A percentile compares a stretch with the other conserved stretches of the same genome.
These are phyloP conservation scores for Cutaneotrichosporon cyanovorans DNA, from an alignment of 1,284 basidiomycete species.

Conservation along the genomic window DNA sequence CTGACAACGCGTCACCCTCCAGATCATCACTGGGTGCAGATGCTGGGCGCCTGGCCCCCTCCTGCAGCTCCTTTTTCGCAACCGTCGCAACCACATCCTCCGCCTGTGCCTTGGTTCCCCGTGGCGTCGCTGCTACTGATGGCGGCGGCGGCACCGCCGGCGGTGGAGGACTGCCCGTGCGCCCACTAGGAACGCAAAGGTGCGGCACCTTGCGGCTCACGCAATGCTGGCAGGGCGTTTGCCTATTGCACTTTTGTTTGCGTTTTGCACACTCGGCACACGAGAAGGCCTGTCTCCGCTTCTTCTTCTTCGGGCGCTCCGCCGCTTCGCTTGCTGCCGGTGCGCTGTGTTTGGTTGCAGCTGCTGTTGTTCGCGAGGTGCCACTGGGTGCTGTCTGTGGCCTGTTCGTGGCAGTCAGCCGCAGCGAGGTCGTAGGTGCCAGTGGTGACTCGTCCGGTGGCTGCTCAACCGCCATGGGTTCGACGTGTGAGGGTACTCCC, in stretches of 20 bases:
- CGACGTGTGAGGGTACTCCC: too few species aligned
- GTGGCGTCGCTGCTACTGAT: not conserved
- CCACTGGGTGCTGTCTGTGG: not conserved
- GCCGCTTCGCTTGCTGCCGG: slow-evolving; percentile 9
- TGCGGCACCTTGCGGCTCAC: slow-evolving; percentile 35
- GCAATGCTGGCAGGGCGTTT: slow-evolving; percentile 43
- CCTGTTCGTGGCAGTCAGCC: not conserved
- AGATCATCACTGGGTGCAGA: too few species aligned
- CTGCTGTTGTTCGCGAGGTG: not conserved
- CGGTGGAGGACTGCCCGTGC: not conserved
- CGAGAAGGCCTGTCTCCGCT: slow-evolving; percentile 34
- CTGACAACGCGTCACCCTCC: not conserved
- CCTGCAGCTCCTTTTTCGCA: not conserved
- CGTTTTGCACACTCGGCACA: slow-evolving; percentile 42
- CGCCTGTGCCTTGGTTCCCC: slow-evolving; percentile 5
- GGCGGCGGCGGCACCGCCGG: too few species aligned
- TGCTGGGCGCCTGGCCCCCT: too few species aligned
- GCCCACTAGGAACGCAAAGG: slow-evolving; percentile 28
- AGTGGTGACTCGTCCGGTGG: not conserved
- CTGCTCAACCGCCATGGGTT: too few species aligned
- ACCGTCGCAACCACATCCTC: not conserved
- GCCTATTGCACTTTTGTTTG: slow-evolving; percentile 43
- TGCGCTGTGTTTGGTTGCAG: slow-evolving; percentile 15
- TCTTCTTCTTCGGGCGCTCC: slow-evolving; percentile 36
- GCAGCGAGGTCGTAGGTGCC: not conserved